Base-by-base conservation (phyloP, 2,329 filamentous ascomycete species). In the Zasmidium cellare region DNA sequence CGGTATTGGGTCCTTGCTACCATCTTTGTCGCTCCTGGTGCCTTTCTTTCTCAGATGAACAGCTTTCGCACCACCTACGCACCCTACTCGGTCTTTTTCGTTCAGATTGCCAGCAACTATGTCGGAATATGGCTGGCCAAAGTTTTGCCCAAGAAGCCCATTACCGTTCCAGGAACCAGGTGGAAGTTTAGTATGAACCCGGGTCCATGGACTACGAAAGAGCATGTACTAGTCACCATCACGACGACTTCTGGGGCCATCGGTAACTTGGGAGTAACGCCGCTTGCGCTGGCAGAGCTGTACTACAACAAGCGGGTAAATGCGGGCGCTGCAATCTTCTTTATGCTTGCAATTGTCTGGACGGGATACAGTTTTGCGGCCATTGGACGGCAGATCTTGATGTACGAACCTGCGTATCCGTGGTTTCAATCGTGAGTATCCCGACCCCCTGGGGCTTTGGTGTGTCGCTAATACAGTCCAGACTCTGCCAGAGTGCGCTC, bases 321-420 rank as follows among this genome's bases (percentile, higher is more conserved):
- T 50, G 77, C 82, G 0, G 81, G 77, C 0, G 80, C 84, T 6
- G 80, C 79, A 1, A 78, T 85, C 28, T 82, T 84, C 67, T 86
- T 86, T 72, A 86, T 86, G 83, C 78, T 79, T 74, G 75, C 79
- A 0, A 83, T 83, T 31, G 82, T 84, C 0, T 84, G 80, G 73
- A 81, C 79, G 0, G 83, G 84, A 11, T 86, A 86, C 62, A 80
- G 80, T 0, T 85, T 83, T 66, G 83, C 83, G 2, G 83, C 83
- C 0, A 74, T 85, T 51, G 82, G 82, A 6, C 76, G 35, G 16
- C 35, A 41, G 35, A 41, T 41, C 35, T 41, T 41, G 35, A 41
- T 41, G 35, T 41, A 41, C 35, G 35, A 41, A 5, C 35, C 35
- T 9, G 35, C 35, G 7, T 41, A 41, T 41, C 35, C 35, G 3